Evolutionary conservation across 2,329 filamentous ascomycete species (phyloP).

Genomic region (Trichoderma sp.): DNA sequence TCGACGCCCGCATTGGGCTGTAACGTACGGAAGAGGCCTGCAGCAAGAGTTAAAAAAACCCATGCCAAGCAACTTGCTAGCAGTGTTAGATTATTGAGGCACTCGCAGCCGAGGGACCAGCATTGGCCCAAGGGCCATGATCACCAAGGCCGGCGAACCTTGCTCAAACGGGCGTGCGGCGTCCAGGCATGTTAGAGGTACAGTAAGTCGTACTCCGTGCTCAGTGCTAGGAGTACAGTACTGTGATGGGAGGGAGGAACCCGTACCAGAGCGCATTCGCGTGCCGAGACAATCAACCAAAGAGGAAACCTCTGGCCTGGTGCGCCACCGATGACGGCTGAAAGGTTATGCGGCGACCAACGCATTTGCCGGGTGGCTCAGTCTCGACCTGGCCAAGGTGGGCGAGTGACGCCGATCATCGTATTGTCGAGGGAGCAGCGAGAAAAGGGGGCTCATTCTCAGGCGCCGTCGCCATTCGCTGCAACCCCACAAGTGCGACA

Average conservation of each 20-base stretch:
- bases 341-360: neutral
- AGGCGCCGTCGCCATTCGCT: slow-evolving; percentile 11
- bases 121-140: neutral
- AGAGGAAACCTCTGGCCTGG: neutral
- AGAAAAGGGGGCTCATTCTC: slow-evolving; percentile 9
- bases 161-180: neutral
- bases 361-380: neutral
- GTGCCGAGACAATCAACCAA: neutral
- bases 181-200: neutral
- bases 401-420: slow-evolving; percentile 10
- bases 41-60: neutral
- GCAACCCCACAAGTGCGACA: slow-evolving; percentile 19
- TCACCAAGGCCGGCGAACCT: slow-evolving; percentile 2
- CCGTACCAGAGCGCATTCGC: slow-evolving; percentile 1
- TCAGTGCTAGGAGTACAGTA: neutral
- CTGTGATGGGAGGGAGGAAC: neutral
- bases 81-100: neutral
- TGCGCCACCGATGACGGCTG: neutral
- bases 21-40: neutral
- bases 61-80: slow-evolving; percentile 11
- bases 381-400: slow-evolving; percentile 11
- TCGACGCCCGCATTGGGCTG: slow-evolving; percentile 10
- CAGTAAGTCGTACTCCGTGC: neutral
- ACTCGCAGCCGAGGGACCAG: neutral
- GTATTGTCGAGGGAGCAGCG: slow-evolving; percentile 2